Percentiles rank a stretch among this genome's conserved stretches.
phyloP scores from a whole-genome alignment of 73 alveolate genomes.

The Paramecium biaurelia region DNA sequence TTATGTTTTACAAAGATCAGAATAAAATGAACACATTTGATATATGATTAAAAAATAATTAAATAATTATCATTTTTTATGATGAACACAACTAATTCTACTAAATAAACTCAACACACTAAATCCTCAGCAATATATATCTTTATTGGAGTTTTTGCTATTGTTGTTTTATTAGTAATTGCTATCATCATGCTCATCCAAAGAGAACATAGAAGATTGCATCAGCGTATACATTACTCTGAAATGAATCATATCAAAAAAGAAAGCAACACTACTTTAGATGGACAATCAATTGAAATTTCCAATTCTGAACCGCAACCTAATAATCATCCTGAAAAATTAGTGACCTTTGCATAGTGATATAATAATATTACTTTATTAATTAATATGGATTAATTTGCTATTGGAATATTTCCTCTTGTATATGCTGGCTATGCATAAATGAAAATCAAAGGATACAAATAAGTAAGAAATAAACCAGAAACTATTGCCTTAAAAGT shows the following conservation, averaged over 20 bases:
- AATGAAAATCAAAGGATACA: background rate
- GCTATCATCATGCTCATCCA: background rate
- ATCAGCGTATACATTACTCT: background rate
- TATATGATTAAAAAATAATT: background rate
- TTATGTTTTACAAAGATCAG: background rate
- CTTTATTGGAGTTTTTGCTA: background rate
- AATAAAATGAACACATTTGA: background rate
- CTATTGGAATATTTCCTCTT: background rate
- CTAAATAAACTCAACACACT: background rate
- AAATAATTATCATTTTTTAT: background rate
- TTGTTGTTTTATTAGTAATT: background rate
- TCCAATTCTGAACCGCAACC: background rate
- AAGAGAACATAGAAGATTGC: background rate
- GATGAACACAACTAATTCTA: background rate
- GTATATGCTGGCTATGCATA: background rate
- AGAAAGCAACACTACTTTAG: background rate
- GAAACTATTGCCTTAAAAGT: conserved; percentile 1
- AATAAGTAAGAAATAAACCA: background rate
- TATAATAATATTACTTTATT: background rate
- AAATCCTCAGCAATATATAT: background rate
- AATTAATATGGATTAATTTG: conserved; percentile 11
- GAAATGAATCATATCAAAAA: background rate
- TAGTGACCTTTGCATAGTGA: conserved; percentile 29
- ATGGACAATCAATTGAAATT: background rate
- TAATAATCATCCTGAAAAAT: background rate